These are phyloP conservation scores for Trapa incisa DNA, from an alignment of 345 rosid species.

Conservation along the genomic window DNA sequence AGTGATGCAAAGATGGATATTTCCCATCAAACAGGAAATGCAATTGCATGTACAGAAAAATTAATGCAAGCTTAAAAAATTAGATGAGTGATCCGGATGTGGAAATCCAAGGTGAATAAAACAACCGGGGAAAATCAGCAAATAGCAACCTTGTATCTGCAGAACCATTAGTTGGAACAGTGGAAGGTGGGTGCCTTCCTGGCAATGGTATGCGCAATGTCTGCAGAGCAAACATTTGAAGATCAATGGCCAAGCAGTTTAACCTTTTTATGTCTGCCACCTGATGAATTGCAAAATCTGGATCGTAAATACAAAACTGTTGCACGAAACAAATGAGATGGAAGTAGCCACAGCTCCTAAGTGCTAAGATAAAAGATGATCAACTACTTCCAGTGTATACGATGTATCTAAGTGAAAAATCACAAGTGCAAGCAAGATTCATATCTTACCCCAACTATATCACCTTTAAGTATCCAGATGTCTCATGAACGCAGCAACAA, in stretches of 20 bases:
- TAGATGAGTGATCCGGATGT: background rate
- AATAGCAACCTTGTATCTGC: conserved; percentile 17
- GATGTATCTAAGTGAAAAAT: background rate
- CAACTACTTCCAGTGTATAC: background rate
- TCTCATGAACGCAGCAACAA: background rate
- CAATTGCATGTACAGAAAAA: background rate
- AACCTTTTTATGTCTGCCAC: conserved; percentile 46
- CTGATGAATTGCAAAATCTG: conserved; percentile 17
- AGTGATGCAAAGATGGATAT: background rate
- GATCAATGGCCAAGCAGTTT: conserved; percentile 55
- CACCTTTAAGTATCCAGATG: too few relatives aligned
- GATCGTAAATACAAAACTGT: background rate
- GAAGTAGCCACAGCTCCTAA: background rate
- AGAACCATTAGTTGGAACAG: conserved; percentile 21
- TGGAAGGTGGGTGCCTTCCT: conserved; percentile 51
- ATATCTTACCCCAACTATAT: background rate
- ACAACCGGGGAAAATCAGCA: background rate
- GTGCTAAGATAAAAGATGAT: background rate
- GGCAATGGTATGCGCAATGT: conserved; percentile 44
- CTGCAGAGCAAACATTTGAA: conserved; percentile 62
- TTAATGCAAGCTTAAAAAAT: background rate
- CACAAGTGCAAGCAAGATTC: background rate
- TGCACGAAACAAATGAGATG: background rate
- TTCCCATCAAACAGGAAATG: background rate
- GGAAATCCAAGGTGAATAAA: background rate